Evolutionary conservation across 2,329 filamentous ascomycete genomes (phyloP).

Genomic region (Colletotrichum agaves): DNA sequence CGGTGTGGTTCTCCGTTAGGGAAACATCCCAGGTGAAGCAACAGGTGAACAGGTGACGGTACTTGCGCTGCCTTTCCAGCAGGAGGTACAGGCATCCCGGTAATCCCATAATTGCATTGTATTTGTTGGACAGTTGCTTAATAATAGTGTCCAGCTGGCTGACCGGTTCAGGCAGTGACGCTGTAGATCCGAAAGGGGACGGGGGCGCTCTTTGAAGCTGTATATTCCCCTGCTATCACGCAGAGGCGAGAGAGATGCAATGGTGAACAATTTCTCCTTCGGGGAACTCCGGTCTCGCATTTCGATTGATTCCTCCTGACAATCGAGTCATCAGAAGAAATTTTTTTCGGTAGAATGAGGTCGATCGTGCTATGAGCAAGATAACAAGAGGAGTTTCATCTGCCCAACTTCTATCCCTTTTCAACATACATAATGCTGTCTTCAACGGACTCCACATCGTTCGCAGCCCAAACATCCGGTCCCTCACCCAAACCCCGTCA

Average conservation of each 20-base stretch:
- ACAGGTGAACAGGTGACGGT: slow-evolving; percentile 34
- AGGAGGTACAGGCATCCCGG: slow-evolving; percentile 56
- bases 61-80: slow-evolving; percentile 47
- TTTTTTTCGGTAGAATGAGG: neutral
- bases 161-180: too few species aligned
- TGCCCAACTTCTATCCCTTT: slow-evolving; percentile 14
- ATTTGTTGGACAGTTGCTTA: too few species aligned
- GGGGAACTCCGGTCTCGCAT: too few species aligned
- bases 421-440: neutral
- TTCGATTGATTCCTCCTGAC: too few species aligned
- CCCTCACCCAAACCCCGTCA: slow-evolving; percentile 6
- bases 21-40: slow-evolving; percentile 4
- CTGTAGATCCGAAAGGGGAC: too few species aligned
- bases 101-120: too few species aligned
- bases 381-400: slow-evolving; percentile 14
- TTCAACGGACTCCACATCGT: neutral
- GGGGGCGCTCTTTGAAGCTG: too few species aligned
- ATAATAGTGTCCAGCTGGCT: too few species aligned
- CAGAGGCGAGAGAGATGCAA: too few species aligned
- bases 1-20: slow-evolving; percentile 37
- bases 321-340: too few species aligned
- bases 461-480: slow-evolving; percentile 17
- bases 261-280: too few species aligned
- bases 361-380: neutral
- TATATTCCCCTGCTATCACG: too few species aligned